Base-by-base conservation (phyloP, 352 stramenopile genomes). In the Blastocystis sp. region DNA sequence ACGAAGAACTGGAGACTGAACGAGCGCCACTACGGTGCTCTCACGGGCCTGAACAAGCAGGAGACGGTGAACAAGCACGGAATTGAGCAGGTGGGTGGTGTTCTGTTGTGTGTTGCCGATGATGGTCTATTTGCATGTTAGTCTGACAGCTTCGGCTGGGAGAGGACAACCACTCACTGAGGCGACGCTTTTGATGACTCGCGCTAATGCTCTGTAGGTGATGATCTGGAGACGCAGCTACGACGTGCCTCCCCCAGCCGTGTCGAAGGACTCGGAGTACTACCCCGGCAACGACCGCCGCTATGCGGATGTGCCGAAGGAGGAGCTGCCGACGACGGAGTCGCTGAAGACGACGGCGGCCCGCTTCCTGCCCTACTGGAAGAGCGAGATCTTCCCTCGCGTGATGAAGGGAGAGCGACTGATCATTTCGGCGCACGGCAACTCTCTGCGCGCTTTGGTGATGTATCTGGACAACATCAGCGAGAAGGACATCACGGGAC, bases 41-140 rank as follows among this genome's bases (percentile, higher is more conserved):
- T 99, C 65, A 96, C 97, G 89, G 97, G 97, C 57, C 92, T 99
- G 24, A 95, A 99, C 92, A 99, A 99, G 92, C 94, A 98, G 91
- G 93, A 99, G 91, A 98, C 96, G 3, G 96, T 99, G 0, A 95
- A 98, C 89, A 98, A 98, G 92, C 95, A 98, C 92, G 96, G 96
- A 68, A 95, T 97, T 87, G 96, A 98, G 61, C 96, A 98, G 91
- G 96, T 96, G 63, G 4, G 62, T 87, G 24, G 19, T 43, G 19
- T 57, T 60, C 24, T 62, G 66, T 82, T 9, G 17, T 19, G 17
- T 9, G 11, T 43, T 69, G 62, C 59, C 66, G 63, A 66, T 87
- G 45, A 63, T 76, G 45, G 11, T 81, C 21, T 63, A 57, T 87
- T 81, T 87, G 61, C 77, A 87, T 66, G 69, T 82, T 87, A 81